These are phyloP conservation scores for Colletotrichum sp. DNA, from an alignment of 2,329 filamentous ascomycete species.

Conservation along the genomic window DNA sequence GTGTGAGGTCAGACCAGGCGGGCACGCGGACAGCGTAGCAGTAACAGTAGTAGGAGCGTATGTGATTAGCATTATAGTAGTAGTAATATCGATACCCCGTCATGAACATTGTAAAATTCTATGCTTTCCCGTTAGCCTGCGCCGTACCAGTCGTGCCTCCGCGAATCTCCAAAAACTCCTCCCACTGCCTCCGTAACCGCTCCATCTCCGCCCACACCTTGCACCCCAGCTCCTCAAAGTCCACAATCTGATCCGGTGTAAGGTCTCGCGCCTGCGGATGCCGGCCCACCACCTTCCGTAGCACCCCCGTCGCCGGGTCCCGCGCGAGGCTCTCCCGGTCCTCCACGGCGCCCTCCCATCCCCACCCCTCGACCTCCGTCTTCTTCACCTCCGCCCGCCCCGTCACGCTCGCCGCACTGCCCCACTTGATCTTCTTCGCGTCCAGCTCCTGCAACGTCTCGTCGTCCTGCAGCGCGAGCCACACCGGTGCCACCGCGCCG, in stretches of 20 bases:
- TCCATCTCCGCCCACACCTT: conserved; percentile 76
- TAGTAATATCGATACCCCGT: background rate
- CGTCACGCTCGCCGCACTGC: conserved; percentile 67
- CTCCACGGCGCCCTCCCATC: conserved; percentile 66
- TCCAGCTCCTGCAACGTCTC: conserved; percentile 62
- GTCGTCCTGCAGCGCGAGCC: conserved; percentile 74
- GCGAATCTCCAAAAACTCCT: conserved; percentile 40
- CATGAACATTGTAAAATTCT: background rate
- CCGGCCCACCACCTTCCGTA: conserved; percentile 61
- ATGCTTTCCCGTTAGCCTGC: background rate
- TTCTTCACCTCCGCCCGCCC: conserved; percentile 69
- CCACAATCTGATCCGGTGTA: conserved; percentile 62
- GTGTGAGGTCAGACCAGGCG: conserved; percentile 48
- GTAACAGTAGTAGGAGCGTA: background rate
- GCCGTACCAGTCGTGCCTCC: background rate
- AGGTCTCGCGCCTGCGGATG: conserved; percentile 62
- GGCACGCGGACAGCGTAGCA: background rate
- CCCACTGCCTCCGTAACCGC: conserved; percentile 71
- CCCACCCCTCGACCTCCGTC: conserved; percentile 90
- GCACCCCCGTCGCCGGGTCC: conserved; percentile 44
- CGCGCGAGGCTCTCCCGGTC: conserved; percentile 53
- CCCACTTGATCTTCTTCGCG: conserved; percentile 78
- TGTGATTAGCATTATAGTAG: background rate
- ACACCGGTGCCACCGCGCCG: conserved; percentile 78
- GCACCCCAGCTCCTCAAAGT: conserved; percentile 67